A percentile compares a stretch with the other conserved stretches of the same genome.
phyloP scores from a whole-genome alignment of 345 rosid genomes.

The Pelargonium nanum region DNA sequence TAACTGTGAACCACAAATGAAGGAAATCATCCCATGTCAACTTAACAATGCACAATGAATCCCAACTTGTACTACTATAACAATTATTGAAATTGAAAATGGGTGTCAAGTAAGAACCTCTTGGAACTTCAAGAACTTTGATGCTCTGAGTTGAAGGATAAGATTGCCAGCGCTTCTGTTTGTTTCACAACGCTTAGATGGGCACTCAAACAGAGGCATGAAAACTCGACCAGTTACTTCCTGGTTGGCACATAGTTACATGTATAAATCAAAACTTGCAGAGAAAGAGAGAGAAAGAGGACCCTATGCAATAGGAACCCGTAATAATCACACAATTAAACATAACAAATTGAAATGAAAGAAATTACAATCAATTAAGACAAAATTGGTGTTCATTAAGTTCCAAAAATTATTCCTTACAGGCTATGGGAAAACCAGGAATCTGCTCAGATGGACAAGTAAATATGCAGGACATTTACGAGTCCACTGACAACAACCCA shows the following conservation, averaged over 20 bases:
- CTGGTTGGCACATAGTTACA: slow-evolving; percentile 21
- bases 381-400: background rate
- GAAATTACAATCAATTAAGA: background rate
- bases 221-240: slow-evolving; percentile 90
- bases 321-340: no score
- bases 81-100: slow-evolving; percentile 10
- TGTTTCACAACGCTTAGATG: slow-evolving; percentile 52
- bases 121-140: slow-evolving; percentile 91
- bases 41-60: no score
- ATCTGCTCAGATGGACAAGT: background rate
- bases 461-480: background rate
- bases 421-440: background rate
- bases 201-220: slow-evolving; percentile 92
- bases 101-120: slow-evolving; percentile 42
- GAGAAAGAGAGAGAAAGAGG: no score
- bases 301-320: background rate
- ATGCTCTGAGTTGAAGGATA: slow-evolving; percentile 95
- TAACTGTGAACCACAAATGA: background rate
- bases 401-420: no score
- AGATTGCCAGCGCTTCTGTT: slow-evolving; percentile 70
- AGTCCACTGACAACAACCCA: background rate
- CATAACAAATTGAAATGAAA: no score
- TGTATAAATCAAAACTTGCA: background rate
- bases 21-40: background rate
- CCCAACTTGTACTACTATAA: background rate